Base-by-base conservation (phyloP, 176 grass and related monocot genomes). In the Carex myosuroides region DNA sequence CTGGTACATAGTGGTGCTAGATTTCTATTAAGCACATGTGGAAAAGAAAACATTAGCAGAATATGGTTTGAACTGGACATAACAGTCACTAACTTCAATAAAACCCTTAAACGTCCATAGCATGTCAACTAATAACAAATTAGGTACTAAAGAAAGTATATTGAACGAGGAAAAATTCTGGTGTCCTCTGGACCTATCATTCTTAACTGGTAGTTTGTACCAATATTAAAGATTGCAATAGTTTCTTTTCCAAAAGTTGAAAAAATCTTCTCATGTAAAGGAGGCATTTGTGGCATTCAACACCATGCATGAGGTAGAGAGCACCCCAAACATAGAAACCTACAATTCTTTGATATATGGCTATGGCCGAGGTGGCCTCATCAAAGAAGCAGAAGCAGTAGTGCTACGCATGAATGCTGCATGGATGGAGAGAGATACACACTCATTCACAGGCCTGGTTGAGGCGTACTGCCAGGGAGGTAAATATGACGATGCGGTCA, bases 261-360 rank as follows among this genome's bases (percentile, higher is more conserved):
- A 55, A 76, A 53, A 76, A 53, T 76, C 21, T 76, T 76, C 72
- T 16, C 21, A 12, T 55, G 44, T 86, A 33, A 79, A 98, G 95
- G 95, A 98, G 89, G 92, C 95, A 20, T 93, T 94, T 60, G 95
- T 98, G 41, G 91, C 95, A 86, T 98, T 94, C 88, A 98, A 98
- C 82, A 93, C 90, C 79, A 95, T 93, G 95, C 91, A 94, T 84
- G 95, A 94, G 86, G 90, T 93, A 3, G 92, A 90, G 79, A 98
- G 91, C 91, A 84, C 85, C 29, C 92, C 95, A 13, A 87, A 89
- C 10, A 63, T 90, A 41, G 95, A 95, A 66, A 93, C 95, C 8
- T 93, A 98, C 46, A 95, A 95, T 83, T 88, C 88, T 68, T 89
- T 98, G 69, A 88, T 92, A 55, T 84, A 86, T 64, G 84, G 86